Conservation (phyloP, 2,329 filamentous ascomycete genomes). For the Rachicladosporium sp. region DNA sequence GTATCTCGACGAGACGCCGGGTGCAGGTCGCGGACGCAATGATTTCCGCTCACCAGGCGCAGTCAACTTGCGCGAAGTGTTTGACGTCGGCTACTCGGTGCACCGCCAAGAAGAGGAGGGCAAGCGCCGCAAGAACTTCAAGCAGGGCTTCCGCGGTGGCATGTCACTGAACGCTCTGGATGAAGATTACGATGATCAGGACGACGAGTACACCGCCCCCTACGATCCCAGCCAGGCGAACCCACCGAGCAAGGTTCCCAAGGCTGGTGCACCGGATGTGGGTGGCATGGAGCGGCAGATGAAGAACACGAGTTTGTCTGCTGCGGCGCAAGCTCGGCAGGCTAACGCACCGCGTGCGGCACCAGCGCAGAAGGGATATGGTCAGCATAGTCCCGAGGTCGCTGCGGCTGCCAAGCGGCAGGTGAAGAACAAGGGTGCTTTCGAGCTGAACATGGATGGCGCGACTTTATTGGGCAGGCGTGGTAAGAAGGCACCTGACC, state of each 20-base stretch:
- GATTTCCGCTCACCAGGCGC: conserved; percentile 94
- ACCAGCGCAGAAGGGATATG: conserved; percentile 55
- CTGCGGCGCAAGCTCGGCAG: conserved; percentile 51
- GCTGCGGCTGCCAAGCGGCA: conserved; percentile 74
- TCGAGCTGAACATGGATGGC: conserved; percentile 85
- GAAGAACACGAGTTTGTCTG: conserved; percentile 64
- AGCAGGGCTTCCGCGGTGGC: conserved; percentile 53
- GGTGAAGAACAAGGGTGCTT: conserved; percentile 67
- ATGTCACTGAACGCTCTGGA: conserved; percentile 56
- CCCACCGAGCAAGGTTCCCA: conserved; percentile 54
- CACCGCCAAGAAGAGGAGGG: conserved; percentile 92
- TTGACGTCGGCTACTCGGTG: conserved; percentile 96
- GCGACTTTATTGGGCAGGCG: conserved; percentile 74
- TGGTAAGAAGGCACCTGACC: conserved; percentile 33
- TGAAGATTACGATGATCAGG: conserved; percentile 50
- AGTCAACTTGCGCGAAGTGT: conserved; percentile 91
- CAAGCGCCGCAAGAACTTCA: conserved; percentile 76
- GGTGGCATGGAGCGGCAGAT: conserved; percentile 76
- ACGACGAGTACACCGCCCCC: conserved; percentile 45
- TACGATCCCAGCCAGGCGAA: conserved; percentile 36
- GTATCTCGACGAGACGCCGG: conserved; percentile 47
- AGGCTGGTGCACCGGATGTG: conserved; percentile 45
- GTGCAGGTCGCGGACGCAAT: conserved; percentile 38
- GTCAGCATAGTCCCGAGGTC: conserved; percentile 75
- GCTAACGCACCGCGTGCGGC: conserved; percentile 31